Percentiles rank a stretch among this genome's conserved stretches.
Evolutionary conservation across 257 asterid species (phyloP).

Genomic region (Rehmannia glutinosa): DNA sequence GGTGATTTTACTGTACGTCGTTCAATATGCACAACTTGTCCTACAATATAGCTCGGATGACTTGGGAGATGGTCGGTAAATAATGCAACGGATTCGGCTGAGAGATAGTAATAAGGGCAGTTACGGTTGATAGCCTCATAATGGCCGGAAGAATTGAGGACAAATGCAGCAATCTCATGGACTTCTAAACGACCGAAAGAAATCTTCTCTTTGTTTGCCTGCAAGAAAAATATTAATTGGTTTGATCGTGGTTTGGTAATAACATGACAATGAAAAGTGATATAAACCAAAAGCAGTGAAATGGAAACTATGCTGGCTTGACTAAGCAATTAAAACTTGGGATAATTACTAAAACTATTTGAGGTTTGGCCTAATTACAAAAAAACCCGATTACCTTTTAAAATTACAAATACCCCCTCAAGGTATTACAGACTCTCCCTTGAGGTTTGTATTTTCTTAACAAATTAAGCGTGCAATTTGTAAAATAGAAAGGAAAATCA

Average conservation of each 20-base stretch:
- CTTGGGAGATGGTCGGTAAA: conserved; percentile 70
- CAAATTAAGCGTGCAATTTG: no score
- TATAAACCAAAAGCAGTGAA: no score
- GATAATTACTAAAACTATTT: no score
- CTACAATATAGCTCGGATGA: conserved; percentile 69
- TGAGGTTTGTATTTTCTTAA: no score
- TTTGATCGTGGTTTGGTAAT: neutral
- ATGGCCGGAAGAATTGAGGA: conserved; percentile 69
- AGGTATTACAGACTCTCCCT: no score
- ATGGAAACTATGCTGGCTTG: no score
- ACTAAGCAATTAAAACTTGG: no score
- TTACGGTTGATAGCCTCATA: conserved; percentile 85
- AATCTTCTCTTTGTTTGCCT: conserved; percentile 95
- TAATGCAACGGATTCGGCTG: conserved; percentile 86
- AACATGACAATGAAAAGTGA: neutral
- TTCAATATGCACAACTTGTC: conserved; percentile 93
- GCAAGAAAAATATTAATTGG: conserved; percentile 1
- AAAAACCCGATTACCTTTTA: no score
- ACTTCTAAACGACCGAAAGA: conserved; percentile 78
- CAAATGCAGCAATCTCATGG: conserved; percentile 87
- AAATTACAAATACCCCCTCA: no score
- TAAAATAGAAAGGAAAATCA: no score
- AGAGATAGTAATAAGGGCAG: conserved; percentile 73
- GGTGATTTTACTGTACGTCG: conserved; percentile 49
- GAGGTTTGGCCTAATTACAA: no score